Evolutionary conservation across 805 yeast genomes (phyloP).

Genomic region (Torulaspora quercuum): DNA sequence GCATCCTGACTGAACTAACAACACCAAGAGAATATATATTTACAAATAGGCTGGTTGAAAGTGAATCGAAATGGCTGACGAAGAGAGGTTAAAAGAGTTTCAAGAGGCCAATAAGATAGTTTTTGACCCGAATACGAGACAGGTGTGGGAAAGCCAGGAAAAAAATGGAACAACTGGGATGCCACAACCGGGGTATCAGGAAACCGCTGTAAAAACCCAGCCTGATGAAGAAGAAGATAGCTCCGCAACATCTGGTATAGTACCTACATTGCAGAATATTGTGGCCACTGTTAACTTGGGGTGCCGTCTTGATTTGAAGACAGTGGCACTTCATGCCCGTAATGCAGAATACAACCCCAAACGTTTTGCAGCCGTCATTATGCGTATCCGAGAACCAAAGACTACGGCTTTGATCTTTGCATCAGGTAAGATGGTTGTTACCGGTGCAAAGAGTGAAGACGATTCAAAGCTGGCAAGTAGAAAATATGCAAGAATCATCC

Average conservation of each 20-base stretch:
- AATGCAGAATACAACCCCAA: slow-evolving; percentile 98
- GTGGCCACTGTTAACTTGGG: slow-evolving; percentile 97
- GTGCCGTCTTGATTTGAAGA: slow-evolving; percentile 91
- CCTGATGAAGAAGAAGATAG: slow-evolving; percentile 44
- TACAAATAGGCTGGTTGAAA: slow-evolving; percentile 1
- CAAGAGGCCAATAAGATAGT: slow-evolving; percentile 36
- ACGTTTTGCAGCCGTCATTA: slow-evolving; percentile 98
- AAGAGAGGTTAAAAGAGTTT: slow-evolving; percentile 34
- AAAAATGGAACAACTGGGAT: slow-evolving; percentile 13
- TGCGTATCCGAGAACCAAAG: slow-evolving; percentile 98
- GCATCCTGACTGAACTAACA: too few relatives aligned
- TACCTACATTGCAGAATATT: slow-evolving; percentile 89
- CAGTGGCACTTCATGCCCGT: slow-evolving; percentile 97
- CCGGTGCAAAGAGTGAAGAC: slow-evolving; percentile 98
- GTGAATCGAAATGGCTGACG: slow-evolving; percentile 31
- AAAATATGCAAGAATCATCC: slow-evolving; percentile 96
- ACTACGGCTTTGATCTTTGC: slow-evolving; percentile 97
- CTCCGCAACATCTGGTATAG: slow-evolving; percentile 87
- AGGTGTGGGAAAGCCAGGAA: slow-evolving; percentile 37
- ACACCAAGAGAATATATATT: too few relatives aligned
- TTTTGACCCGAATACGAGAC: slow-evolving; percentile 38
- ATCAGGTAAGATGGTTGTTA: slow-evolving; percentile 98
- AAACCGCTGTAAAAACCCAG: slow-evolving; percentile 12
- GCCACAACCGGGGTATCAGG: slow-evolving; percentile 5
- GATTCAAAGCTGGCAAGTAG: slow-evolving; percentile 97